A percentile compares a stretch with the other conserved stretches of the same genome.
These are phyloP conservation scores for Macrolepiota fuliginosa DNA, from an alignment of 768 basidiomycete species.

Conservation along the genomic window DNA sequence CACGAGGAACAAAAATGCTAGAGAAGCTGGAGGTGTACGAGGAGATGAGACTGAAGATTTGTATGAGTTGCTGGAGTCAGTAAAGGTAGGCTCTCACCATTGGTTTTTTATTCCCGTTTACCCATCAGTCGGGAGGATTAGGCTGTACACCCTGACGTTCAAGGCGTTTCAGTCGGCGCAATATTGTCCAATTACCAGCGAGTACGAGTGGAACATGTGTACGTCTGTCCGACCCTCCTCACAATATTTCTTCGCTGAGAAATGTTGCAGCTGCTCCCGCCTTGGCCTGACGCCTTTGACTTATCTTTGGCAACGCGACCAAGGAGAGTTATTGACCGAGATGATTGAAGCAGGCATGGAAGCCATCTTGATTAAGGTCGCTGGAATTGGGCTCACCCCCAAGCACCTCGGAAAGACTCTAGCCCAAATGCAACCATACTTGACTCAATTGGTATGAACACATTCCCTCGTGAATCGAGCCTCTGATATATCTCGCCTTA, in stretches of 20 bases:
- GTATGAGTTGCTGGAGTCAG: constrained; percentile 61
- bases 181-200: constrained; percentile 98
- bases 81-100: constrained; percentile 51
- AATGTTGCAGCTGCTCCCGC: constrained; percentile 63
- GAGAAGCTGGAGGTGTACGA: constrained; percentile 41
- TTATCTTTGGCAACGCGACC: constrained; percentile 94
- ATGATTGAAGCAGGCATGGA: constrained; percentile 83
- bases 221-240: constrained; percentile 25
- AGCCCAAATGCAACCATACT: constrained; percentile 66
- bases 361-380: constrained; percentile 90
- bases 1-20: constrained; percentile 39
- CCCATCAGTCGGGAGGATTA: constrained; percentile 1
- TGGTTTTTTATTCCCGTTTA: neutral
- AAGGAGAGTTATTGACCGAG: constrained; percentile 78
- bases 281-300: constrained; percentile 76
- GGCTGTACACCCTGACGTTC: constrained; percentile 70
- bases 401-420: constrained; percentile 80
- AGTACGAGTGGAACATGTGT: constrained; percentile 98
- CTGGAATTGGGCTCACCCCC: constrained; percentile 83
- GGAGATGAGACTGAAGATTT: constrained; percentile 99
- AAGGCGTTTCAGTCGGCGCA: constrained; percentile 91
- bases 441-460: constrained; percentile 64
- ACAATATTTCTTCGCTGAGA: neutral
- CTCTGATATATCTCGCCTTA: constrained; percentile 23
- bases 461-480: neutral